Evolutionary conservation across 2,329 filamentous ascomycete species (phyloP).

Genomic region (Periconia digitata): DNA sequence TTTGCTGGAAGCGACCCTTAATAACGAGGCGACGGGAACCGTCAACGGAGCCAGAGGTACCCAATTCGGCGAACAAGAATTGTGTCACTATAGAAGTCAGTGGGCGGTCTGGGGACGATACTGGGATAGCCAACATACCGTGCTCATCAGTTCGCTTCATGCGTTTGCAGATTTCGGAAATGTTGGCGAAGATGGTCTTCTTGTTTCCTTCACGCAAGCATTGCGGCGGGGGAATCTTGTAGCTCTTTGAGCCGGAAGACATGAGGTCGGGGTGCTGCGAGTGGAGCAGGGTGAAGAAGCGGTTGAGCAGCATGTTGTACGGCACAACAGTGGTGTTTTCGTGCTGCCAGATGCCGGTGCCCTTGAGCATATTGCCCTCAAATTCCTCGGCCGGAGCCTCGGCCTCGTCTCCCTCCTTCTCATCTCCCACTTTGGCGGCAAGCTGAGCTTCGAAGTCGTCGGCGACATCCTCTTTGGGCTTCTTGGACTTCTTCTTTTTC

Average conservation of each 20-base stretch:
- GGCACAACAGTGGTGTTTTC: slow-evolving; percentile 74
- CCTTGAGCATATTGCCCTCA: slow-evolving; percentile 77
- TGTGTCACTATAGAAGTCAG: slow-evolving; percentile 66
- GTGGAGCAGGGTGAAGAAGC: slow-evolving; percentile 93
- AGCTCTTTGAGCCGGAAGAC: slow-evolving; percentile 84
- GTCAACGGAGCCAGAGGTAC: slow-evolving; percentile 94
- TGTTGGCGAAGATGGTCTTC: slow-evolving; percentile 97
- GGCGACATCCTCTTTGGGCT: slow-evolving; percentile 56
- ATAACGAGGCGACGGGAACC: slow-evolving; percentile 92
- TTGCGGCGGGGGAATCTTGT: slow-evolving; percentile 98
- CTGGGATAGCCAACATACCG: slow-evolving; percentile 18
- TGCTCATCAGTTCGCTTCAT: slow-evolving; percentile 99
- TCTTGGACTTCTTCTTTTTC: slow-evolving; percentile 88
- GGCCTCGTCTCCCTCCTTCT: slow-evolving; percentile 52
- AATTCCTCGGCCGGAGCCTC: slow-evolving; percentile 56
- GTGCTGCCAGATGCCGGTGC: slow-evolving; percentile 89
- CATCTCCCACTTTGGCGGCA: slow-evolving; percentile 58
- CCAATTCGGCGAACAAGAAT: slow-evolving; percentile 97
- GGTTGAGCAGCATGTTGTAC: slow-evolving; percentile 81
- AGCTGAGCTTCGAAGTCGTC: slow-evolving; percentile 70
- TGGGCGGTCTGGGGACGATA: not conserved
- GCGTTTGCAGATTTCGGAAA: slow-evolving; percentile 96
- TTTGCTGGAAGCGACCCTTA: slow-evolving; percentile 99
- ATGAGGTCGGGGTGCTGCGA: slow-evolving; percentile 97
- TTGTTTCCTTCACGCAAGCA: slow-evolving; percentile 99